Evolutionary conservation across 768 basidiomycete species (phyloP).

Genomic region (Galerina sulciceps): DNA sequence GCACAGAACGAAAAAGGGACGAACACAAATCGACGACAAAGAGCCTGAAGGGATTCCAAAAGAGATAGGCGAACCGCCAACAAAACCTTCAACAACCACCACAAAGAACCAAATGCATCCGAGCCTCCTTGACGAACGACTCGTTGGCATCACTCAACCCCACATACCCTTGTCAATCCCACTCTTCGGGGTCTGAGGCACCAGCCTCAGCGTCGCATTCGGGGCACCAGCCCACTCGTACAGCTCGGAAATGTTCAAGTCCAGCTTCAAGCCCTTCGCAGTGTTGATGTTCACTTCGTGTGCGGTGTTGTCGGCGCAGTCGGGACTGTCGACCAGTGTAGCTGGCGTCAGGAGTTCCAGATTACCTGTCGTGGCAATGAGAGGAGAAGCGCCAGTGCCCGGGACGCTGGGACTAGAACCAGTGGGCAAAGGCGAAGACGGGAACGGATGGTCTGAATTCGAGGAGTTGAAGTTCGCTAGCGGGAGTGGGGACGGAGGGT

Average conservation of each 20-base stretch:
- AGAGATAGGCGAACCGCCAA: no score
- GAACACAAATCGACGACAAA: no score
- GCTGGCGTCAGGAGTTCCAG: slow-evolving; percentile 26
- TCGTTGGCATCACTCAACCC: neutral
- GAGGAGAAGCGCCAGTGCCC: neutral
- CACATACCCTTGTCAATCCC: neutral
- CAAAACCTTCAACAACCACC: no score
- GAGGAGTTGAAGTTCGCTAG: slow-evolving; percentile 19
- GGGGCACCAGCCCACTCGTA: slow-evolving; percentile 14
- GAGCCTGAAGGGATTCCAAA: no score
- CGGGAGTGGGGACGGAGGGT: slow-evolving; percentile 28
- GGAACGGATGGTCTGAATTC: neutral
- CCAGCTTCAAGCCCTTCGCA: slow-evolving; percentile 23
- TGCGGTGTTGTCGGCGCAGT: slow-evolving; percentile 12
- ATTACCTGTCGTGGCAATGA: slow-evolving; percentile 4
- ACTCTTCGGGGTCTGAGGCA: slow-evolving; percentile 9
- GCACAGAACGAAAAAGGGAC: no score
- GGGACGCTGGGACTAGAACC: neutral
- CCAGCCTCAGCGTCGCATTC: slow-evolving; percentile 28
- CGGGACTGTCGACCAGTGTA: slow-evolving; percentile 21
- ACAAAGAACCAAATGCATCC: no score
- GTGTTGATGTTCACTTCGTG: slow-evolving; percentile 25
- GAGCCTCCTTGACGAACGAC: no score
- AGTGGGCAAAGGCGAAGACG: neutral
- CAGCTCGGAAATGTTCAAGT: slow-evolving; percentile 13